phyloP scores from a whole-genome alignment of 75 land plant genomes.

The Sequoiadendron giganteum region DNA sequence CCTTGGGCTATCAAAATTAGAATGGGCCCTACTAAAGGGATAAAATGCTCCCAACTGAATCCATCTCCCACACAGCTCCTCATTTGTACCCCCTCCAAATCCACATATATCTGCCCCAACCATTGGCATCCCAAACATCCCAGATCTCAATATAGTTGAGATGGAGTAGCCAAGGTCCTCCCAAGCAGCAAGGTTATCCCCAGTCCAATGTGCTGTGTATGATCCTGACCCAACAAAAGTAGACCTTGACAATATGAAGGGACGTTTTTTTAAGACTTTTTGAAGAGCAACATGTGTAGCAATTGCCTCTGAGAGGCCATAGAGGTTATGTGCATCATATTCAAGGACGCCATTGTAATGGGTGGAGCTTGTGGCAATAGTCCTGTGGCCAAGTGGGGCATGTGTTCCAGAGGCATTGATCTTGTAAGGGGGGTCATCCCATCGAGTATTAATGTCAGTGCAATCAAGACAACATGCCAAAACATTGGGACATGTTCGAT shows the following conservation, averaged over 20 bases:
- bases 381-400: constrained; percentile 19
- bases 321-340: constrained; percentile 41
- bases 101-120: constrained; percentile 49
- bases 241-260: constrained; percentile 36
- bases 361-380: constrained; percentile 22
- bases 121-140: constrained; percentile 39
- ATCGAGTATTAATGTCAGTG: constrained; percentile 12
- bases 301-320: constrained; percentile 36
- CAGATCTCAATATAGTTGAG: constrained; percentile 16
- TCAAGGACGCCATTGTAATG: constrained; percentile 35
- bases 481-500: constrained; percentile 18
- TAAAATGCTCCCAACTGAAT: constrained; percentile 74
- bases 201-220: constrained; percentile 39
- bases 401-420: constrained; percentile 16
- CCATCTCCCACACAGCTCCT: constrained; percentile 37
- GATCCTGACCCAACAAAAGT: constrained; percentile 37
- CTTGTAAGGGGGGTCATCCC: constrained; percentile 42
- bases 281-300: constrained; percentile 30
- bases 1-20: constrained; percentile 17
- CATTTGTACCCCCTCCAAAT: constrained; percentile 21
- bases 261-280: constrained; percentile 18
- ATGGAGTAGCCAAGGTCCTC: constrained; percentile 19
- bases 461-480: constrained; percentile 16
- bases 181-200: constrained; percentile 38
- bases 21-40: constrained; percentile 57